These are phyloP conservation scores for Solanum pennellii DNA, from an alignment of 257 asterid genomes.

Conservation along the genomic window DNA sequence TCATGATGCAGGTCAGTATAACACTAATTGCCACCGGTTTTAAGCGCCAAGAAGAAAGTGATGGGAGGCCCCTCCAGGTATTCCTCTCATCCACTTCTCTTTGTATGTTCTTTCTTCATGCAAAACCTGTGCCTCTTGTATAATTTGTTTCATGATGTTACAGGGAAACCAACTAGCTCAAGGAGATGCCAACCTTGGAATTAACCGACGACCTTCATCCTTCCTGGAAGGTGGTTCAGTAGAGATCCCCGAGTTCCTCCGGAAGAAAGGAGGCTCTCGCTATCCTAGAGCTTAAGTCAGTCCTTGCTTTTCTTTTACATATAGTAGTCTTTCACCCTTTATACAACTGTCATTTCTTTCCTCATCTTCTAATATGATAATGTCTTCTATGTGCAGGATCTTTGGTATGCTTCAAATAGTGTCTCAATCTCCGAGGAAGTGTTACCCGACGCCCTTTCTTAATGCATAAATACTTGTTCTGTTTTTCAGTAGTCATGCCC, in stretches of 20 bases:
- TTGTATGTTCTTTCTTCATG: background rate
- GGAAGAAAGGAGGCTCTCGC: slow-evolving; percentile 83
- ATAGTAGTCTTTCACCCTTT: background rate
- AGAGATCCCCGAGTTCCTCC: slow-evolving; percentile 85
- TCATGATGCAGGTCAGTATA: slow-evolving; percentile 58
- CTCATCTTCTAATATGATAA: background rate
- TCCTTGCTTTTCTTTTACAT: background rate
- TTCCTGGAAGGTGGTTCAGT: slow-evolving; percentile 63
- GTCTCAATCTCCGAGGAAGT: background rate
- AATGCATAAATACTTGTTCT: background rate
- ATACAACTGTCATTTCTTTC: background rate
- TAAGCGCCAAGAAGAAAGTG: slow-evolving; percentile 82
- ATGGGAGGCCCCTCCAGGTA: slow-evolving; percentile 66
- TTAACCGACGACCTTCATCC: slow-evolving; percentile 57
- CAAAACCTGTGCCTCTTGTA: background rate
- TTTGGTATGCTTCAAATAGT: background rate
- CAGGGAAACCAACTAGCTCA: slow-evolving; percentile 61
- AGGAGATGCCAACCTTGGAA: slow-evolving; percentile 48
- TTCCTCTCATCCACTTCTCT: background rate
- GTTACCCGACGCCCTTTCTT: background rate
- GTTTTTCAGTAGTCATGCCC: background rate
- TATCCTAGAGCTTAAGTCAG: slow-evolving; percentile 64
- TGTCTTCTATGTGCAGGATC: background rate
- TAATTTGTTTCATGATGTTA: background rate
- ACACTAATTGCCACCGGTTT: slow-evolving; percentile 94